These are phyloP conservation scores for Mycogone perniciosa DNA, from an alignment of 2,329 filamentous ascomycete genomes.

Conservation along the genomic window DNA sequence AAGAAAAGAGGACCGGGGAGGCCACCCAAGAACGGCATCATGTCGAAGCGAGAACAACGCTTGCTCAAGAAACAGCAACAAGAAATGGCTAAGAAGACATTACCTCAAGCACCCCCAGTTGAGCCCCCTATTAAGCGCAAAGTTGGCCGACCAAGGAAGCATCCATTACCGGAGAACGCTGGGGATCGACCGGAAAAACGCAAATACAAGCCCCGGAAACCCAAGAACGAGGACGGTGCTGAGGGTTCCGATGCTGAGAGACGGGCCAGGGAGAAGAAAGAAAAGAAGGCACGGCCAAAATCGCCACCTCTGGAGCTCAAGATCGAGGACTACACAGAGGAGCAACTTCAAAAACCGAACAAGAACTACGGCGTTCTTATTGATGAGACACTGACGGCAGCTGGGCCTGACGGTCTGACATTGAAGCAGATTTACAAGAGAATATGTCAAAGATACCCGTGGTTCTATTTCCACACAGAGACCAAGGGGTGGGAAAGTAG, in stretches of 20 bases:
- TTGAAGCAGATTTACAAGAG: constrained; percentile 59
- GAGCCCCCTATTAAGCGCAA: constrained; percentile 55
- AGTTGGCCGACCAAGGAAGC: constrained; percentile 59
- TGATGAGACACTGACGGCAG: constrained; percentile 52
- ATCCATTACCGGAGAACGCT: constrained; percentile 52
- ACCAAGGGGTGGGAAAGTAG: constrained; percentile 62
- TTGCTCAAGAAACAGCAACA: constrained; percentile 52
- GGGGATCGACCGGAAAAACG: constrained; percentile 54
- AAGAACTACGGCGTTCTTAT: constrained; percentile 58
- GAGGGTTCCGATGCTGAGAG: constrained; percentile 52
- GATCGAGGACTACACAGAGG: constrained; percentile 49
- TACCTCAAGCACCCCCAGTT: constrained; percentile 39
- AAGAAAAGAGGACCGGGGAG: constrained; percentile 72
- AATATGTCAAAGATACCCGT: constrained; percentile 52
- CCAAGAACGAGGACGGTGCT: constrained; percentile 45
- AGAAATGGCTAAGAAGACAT: constrained; percentile 44
- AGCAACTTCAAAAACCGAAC: constrained; percentile 54
- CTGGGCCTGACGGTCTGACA: constrained; percentile 47
- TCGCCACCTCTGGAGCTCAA: constrained; percentile 53
- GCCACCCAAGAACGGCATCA: constrained; percentile 75
- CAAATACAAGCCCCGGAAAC: constrained; percentile 59
- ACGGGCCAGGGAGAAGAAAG: constrained; percentile 51
- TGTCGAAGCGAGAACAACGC: constrained; percentile 70
- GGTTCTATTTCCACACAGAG: constrained; percentile 53
- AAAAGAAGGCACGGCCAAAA: constrained; percentile 53